These are phyloP conservation scores for Apiospora pterosperma DNA, from an alignment of 2,329 filamentous ascomycete genomes.

Conservation along the genomic window DNA sequence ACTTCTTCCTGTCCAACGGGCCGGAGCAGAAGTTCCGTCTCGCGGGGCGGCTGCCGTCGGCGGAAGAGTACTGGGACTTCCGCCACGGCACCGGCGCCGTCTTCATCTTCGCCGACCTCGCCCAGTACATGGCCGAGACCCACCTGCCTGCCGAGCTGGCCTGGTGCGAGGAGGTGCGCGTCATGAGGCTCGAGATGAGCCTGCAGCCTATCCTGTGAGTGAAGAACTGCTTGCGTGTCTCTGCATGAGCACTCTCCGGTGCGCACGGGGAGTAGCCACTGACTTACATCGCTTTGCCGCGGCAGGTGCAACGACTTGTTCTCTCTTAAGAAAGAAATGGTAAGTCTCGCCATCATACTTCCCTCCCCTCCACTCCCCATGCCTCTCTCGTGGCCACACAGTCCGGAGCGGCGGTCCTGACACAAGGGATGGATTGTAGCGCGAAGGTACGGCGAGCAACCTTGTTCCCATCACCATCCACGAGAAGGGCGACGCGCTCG, in stretches of 20 bases:
- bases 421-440: not conserved
- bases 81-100: conserved; percentile 17
- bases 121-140: conserved; percentile 16
- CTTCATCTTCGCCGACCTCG: conserved; percentile 12
- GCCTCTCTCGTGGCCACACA: no score
- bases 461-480: conserved; percentile 14
- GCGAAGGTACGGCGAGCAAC: conserved; percentile 14
- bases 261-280: no score
- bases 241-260: no score
- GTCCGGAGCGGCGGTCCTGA: not conserved
- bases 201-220: conserved; percentile 15
- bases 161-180: conserved; percentile 13
- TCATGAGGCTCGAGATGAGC: conserved; percentile 14
- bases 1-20: conserved; percentile 16
- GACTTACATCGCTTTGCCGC: no score
- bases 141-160: conserved; percentile 12
- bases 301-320: conserved; percentile 16
- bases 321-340: conserved; percentile 17
- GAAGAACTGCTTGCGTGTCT: not conserved
- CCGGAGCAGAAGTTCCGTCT: conserved; percentile 16
- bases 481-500: conserved; percentile 8
- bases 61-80: conserved; percentile 17
- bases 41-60: conserved; percentile 10
- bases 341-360: conserved; percentile 3
- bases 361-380: no score